These are phyloP conservation scores for Melastoma candidum DNA, from an alignment of 441 rosid genomes.

Conservation along the genomic window DNA sequence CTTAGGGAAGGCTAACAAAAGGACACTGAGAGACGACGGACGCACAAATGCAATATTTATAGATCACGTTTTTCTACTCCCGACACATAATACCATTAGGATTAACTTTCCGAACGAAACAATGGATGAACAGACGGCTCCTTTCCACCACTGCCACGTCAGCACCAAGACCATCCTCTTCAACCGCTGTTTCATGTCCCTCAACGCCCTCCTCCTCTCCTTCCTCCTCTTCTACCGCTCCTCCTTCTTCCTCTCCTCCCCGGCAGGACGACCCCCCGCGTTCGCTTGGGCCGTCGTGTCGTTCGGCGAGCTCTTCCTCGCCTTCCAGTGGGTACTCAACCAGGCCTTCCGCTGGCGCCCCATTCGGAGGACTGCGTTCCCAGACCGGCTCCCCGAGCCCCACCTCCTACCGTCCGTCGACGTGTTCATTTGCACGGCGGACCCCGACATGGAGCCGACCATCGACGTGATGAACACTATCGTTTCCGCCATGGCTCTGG, in stretches of 20 bases:
- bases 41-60: no score
- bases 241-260: constrained; percentile 17
- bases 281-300: constrained; percentile 26
- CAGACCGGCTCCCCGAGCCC: constrained; percentile 22
- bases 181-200: constrained; percentile 17
- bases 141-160: constrained; percentile 21
- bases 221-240: constrained; percentile 23
- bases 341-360: constrained; percentile 24
- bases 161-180: constrained; percentile 14
- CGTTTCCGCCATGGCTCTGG: constrained; percentile 30
- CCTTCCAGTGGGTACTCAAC: constrained; percentile 23
- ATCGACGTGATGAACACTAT: constrained; percentile 33
- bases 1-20: no score
- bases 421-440: constrained; percentile 32
- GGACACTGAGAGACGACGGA: no score
- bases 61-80: no score
- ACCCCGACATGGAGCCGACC: constrained; percentile 27
- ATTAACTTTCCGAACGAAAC: no score
- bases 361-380: constrained; percentile 20
- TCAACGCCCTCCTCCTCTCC: constrained; percentile 23
- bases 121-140: background rate
- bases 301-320: constrained; percentile 26
- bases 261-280: background rate
- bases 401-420: constrained; percentile 24
- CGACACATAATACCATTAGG: no score